Base-by-base conservation (phyloP, 306 rosid species). In the Dryas drummondii region DNA sequence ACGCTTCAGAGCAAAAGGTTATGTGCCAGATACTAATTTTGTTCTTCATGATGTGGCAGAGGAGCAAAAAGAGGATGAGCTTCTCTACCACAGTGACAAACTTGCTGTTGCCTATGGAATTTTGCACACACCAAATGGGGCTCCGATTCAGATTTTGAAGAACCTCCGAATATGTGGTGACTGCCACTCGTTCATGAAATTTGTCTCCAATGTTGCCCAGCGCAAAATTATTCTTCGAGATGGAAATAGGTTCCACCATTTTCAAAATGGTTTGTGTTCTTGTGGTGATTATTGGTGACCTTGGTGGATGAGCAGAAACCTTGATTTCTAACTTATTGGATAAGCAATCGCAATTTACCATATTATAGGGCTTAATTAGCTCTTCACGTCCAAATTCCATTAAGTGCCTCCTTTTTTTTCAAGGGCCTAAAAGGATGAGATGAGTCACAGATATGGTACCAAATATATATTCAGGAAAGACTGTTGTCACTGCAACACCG, bases 221-320 rank as follows among this genome's bases (percentile, higher is more conserved):
- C 70, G 71, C 61, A 72, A 72, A 65, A 56, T 79, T 26, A 22
- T 72, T 15, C 44, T 83, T 41, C 66, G 77, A 61, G 80, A 76
- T 51, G 86, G 74, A 69, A 78, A 54, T 17, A 71, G 80, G 16
- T 76, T 83, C 76, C 84, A 72, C 73, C 81, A 79, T 66, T 83
- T 83, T 79, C 10, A 48, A 52, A 81, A 77, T 22, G 78, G 82
- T 66, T 73, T 49, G 10, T 77, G 82, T 52, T 68, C 79, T 55
- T 77, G 80, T 54, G 68, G 68, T 63, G 80, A 73, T 71, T 71
- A 70, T 42, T 79, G 76, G 76, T 68, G 26, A 66, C 66, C 66
- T 40, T 60, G 42, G 9, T 16, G 10, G 16, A 56, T 19, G 4
- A 12, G 16, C 32, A 16, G 60, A 47, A 13, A 63, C 55, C 71